phyloP scores from a whole-genome alignment of 495 filamentous ascomycete species.

The Recurvomyces mirabilis region DNA sequence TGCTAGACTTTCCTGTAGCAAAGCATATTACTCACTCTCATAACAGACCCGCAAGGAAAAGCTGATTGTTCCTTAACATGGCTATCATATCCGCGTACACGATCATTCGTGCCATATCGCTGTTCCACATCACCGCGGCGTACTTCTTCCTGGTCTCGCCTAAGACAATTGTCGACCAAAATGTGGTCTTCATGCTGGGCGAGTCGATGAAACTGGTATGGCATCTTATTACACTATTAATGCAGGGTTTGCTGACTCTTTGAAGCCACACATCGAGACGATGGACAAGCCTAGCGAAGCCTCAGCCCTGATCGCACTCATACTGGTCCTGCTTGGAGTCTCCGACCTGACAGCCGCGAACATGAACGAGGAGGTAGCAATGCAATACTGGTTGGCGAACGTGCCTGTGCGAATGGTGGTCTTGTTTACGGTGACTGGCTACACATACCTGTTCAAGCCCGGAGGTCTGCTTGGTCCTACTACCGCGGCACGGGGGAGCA shows the following conservation, averaged over 20 bases:
- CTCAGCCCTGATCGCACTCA: conserved; percentile 58
- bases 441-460: conserved; percentile 52
- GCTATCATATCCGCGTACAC: conserved; percentile 63
- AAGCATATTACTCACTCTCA: neutral
- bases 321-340: conserved; percentile 55
- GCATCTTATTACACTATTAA: conserved; percentile 1
- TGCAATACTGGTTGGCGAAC: conserved; percentile 59
- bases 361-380: conserved; percentile 55
- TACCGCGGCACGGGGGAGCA: conserved; percentile 19
- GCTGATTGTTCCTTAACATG: too few species aligned
- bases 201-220: conserved; percentile 69
- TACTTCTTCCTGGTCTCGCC: conserved; percentile 73
- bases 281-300: conserved; percentile 54
- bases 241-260: conserved; percentile 20
- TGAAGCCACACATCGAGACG: conserved; percentile 34
- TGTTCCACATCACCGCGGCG: conserved; percentile 71
- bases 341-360: conserved; percentile 63
- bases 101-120: conserved; percentile 63
- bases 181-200: conserved; percentile 70
- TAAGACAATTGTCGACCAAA: conserved; percentile 57
- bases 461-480: conserved; percentile 33
- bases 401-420: conserved; percentile 47
- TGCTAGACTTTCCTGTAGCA: too few species aligned
- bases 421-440: conserved; percentile 55
- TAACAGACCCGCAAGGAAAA: too few species aligned